These are phyloP conservation scores for Zea luxurians DNA, from an alignment of 176 grass and related monocot genomes.

Conservation along the genomic window DNA sequence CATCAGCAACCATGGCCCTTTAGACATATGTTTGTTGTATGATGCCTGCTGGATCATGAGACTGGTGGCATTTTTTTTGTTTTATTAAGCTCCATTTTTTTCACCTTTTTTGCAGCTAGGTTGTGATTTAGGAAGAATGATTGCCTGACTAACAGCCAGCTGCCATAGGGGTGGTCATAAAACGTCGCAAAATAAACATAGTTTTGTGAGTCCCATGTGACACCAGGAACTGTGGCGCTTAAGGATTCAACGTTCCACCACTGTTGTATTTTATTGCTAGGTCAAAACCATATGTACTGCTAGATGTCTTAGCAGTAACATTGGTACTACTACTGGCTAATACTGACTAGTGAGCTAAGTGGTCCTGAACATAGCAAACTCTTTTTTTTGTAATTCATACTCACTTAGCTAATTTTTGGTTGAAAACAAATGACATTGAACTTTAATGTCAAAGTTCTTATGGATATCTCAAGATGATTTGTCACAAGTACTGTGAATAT, in stretches of 20 bases:
- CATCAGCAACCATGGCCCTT: neutral
- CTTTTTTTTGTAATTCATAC: neutral
- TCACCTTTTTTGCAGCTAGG: neutral
- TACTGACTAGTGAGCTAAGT: neutral
- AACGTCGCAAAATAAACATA: neutral
- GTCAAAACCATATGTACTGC: conserved; percentile 2
- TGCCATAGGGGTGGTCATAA: neutral
- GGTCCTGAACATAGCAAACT: neutral
- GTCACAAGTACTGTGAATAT: neutral
- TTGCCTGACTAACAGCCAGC: neutral
- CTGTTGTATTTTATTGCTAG: neutral
- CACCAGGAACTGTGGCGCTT: neutral
- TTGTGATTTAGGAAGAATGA: neutral
- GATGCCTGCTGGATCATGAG: neutral
- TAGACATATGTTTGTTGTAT: conserved; percentile 1
- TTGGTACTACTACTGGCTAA: neutral
- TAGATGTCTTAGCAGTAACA: neutral
- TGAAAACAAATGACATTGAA: neutral
- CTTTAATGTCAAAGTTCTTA: neutral
- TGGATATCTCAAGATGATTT: neutral
- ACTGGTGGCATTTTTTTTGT: neutral
- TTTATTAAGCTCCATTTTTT: too few species aligned
- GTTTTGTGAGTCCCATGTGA: neutral
- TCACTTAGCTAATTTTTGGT: neutral
- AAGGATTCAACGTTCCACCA: neutral